Conservation (phyloP, 2,329 filamentous ascomycete species). For the Aspergillus hortae region DNA sequence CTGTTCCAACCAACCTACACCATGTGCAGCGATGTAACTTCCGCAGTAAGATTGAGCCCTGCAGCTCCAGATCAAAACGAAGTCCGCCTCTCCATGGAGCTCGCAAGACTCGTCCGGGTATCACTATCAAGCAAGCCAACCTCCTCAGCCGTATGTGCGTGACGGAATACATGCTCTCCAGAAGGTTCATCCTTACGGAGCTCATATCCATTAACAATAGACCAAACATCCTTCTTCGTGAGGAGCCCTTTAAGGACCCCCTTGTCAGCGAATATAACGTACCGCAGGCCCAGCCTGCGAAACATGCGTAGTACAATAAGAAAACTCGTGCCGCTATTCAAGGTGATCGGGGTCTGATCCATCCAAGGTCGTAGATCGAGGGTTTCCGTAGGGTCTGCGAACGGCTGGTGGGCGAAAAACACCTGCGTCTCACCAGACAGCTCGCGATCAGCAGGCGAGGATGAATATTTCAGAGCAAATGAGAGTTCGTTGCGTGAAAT, state of each 20-base stretch:
- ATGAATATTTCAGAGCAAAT: conserved; percentile 69
- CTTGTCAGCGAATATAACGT: conserved; percentile 80
- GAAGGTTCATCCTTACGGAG: conserved; percentile 41
- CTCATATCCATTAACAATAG: conserved; percentile 76
- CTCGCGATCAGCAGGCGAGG: conserved; percentile 41
- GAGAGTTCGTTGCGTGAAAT: conserved; percentile 87
- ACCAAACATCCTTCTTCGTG: conserved; percentile 98
- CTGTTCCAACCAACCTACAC: background rate
- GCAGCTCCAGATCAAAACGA: conserved; percentile 21
- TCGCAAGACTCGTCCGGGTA: conserved; percentile 29
- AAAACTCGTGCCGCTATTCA: conserved; percentile 71
- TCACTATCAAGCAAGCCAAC: conserved; percentile 36
- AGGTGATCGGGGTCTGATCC: conserved; percentile 94
- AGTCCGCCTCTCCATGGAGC: conserved; percentile 28
- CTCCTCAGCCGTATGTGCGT: conserved; percentile 29
- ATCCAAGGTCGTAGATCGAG: conserved; percentile 95
- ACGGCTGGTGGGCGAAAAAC: conserved; percentile 79
- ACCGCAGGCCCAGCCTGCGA: conserved; percentile 86
- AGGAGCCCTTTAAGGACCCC: conserved; percentile 79
- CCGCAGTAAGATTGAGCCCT: background rate
- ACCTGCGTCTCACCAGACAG: conserved; percentile 70
- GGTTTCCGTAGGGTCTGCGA: conserved; percentile 71
- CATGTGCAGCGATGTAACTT: background rate
- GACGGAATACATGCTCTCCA: conserved; percentile 23
- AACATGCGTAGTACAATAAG: conserved; percentile 91